Evolutionary conservation across 495 filamentous ascomycete species (phyloP).

Genomic region (Daldinia decipiens): DNA sequence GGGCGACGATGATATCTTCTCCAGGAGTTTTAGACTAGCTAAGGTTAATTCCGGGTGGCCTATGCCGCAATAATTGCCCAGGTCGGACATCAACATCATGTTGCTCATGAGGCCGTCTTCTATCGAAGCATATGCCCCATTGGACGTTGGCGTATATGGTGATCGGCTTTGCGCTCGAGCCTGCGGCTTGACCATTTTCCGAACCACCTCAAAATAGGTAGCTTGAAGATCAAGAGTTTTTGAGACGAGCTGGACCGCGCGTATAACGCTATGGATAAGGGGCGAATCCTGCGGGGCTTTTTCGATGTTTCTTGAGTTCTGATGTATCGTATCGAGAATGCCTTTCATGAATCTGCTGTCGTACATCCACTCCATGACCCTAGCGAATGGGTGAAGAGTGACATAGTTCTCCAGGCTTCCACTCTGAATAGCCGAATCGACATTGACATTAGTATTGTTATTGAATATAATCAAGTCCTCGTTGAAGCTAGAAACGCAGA

Average conservation of each 20-base stretch:
- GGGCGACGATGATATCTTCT: constrained; percentile 83
- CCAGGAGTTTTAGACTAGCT: constrained; percentile 78
- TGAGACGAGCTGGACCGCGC: constrained; percentile 81
- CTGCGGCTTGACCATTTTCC: constrained; percentile 71
- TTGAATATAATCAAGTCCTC: constrained; percentile 87
- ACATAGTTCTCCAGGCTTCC: constrained; percentile 79
- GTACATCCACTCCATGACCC: constrained; percentile 97
- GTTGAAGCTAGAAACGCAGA: constrained; percentile 85
- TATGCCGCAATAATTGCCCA: constrained; percentile 85
- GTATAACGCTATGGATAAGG: constrained; percentile 75
- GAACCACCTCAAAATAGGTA: constrained; percentile 88
- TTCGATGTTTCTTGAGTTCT: constrained; percentile 73
- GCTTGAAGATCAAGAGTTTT: constrained; percentile 84
- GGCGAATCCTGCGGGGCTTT: constrained; percentile 76
- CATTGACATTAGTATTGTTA: constrained; percentile 73
- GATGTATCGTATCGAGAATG: constrained; percentile 78
- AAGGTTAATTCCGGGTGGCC: constrained; percentile 79
- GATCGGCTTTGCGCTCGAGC: constrained; percentile 46
- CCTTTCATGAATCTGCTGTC: constrained; percentile 86
- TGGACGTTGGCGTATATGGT: constrained; percentile 63
- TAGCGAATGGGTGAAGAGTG: constrained; percentile 86
- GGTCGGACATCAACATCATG: constrained; percentile 74
- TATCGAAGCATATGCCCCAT: constrained; percentile 80
- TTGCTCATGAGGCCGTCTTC: constrained; percentile 91
- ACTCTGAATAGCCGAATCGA: constrained; percentile 76